Evolutionary conservation across 2,329 filamentous ascomycete species (phyloP).

Genomic region (Alternaria triticina): DNA sequence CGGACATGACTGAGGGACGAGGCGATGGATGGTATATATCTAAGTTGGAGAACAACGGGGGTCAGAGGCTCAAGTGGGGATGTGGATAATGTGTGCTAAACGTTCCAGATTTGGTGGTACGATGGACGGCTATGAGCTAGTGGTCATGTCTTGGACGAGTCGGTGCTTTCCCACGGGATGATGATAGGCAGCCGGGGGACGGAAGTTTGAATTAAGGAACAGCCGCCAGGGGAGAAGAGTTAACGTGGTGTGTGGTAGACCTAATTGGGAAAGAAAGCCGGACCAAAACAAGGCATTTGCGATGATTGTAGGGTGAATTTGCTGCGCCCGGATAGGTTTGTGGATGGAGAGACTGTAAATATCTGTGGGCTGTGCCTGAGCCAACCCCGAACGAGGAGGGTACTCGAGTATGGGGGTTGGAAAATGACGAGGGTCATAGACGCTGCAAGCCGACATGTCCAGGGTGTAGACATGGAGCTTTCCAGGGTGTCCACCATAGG

Average conservation of each 20-base stretch:
- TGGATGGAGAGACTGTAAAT: slow-evolving; percentile 43
- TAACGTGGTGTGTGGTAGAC: slow-evolving; percentile 32
- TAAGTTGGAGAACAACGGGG: slow-evolving; percentile 28
- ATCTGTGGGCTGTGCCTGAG: slow-evolving; percentile 48
- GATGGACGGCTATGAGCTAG: slow-evolving; percentile 40
- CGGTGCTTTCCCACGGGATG: slow-evolving; percentile 34
- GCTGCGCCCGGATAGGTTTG: slow-evolving; percentile 41
- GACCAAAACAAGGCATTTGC: slow-evolving; percentile 44
- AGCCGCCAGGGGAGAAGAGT: slow-evolving; percentile 31
- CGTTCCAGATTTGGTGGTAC: slow-evolving; percentile 42
- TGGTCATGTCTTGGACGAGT: slow-evolving; percentile 37
- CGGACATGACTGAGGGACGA: slow-evolving; percentile 41
- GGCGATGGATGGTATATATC: slow-evolving; percentile 43
- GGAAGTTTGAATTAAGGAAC: slow-evolving; percentile 39
- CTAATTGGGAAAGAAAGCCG: slow-evolving; percentile 36
- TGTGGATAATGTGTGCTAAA: slow-evolving; percentile 34
- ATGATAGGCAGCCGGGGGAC: slow-evolving; percentile 39
- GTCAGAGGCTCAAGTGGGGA: slow-evolving; percentile 42
- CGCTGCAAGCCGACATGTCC: slow-evolving; percentile 40
- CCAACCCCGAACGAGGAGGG: slow-evolving; percentile 33
- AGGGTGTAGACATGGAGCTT: slow-evolving; percentile 31
- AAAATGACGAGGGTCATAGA: slow-evolving; percentile 30
- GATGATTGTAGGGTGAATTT: slow-evolving; percentile 34
- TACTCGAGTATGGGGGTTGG: slow-evolving; percentile 23
- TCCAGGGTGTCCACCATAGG: slow-evolving; percentile 31